Percentiles rank a stretch among this genome's conserved stretches.
These are phyloP conservation scores for Diutina pseudorugosa DNA, from an alignment of 1,139 yeast genomes.

Conservation along the genomic window DNA sequence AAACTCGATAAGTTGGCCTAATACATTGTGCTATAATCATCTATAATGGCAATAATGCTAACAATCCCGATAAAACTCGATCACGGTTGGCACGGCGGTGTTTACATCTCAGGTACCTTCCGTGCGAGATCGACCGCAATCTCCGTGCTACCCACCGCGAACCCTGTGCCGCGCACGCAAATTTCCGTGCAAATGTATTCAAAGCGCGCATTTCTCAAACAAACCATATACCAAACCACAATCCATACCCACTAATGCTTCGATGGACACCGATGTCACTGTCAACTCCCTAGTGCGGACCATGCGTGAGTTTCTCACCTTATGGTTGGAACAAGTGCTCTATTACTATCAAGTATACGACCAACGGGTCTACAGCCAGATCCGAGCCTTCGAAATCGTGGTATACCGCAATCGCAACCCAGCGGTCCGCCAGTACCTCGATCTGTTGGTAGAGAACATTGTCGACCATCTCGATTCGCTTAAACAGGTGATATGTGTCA, in stretches of 20 bases:
- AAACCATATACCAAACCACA: no score
- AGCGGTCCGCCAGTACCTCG: conserved; percentile 20
- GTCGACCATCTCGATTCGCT: conserved; percentile 18
- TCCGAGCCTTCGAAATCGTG: conserved; percentile 26
- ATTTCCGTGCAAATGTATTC: neutral
- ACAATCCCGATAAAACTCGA: no score
- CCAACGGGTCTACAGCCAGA: conserved; percentile 22
- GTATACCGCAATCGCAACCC: conserved; percentile 33
- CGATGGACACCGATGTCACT: conserved; percentile 12
- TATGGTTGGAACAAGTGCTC: conserved; percentile 34
- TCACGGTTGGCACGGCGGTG: no score
- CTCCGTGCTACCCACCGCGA: no score
- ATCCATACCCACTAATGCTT: neutral
- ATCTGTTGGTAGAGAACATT: conserved; percentile 7
- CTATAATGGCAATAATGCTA: no score
- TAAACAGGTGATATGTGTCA: conserved; percentile 13
- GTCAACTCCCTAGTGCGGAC: conserved; percentile 18
- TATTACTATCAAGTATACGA: conserved; percentile 35
- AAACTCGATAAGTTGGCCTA: no score
- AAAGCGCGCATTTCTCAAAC: neutral
- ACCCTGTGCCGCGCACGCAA: neutral
- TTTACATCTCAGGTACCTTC: no score
- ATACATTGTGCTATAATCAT: no score
- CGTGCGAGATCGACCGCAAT: no score
- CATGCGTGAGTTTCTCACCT: conserved; percentile 26